Base-by-base conservation (phyloP, 768 basidiomycete genomes). In the Trametes meyenii region DNA sequence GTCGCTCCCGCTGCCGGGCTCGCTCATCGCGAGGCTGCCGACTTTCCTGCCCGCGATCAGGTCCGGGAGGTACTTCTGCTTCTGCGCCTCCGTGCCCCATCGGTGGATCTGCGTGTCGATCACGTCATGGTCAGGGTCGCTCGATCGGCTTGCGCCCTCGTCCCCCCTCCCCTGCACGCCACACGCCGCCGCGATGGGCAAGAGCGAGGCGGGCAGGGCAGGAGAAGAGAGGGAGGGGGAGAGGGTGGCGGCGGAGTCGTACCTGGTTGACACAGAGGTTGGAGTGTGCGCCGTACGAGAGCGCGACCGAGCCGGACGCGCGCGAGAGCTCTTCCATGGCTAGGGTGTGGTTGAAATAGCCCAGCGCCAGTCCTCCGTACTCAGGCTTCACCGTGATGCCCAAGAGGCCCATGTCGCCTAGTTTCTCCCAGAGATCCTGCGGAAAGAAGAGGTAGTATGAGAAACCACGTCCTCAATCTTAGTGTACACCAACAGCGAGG, bases 251-350 rank as follows among this genome's bases (percentile, higher is more conserved):
- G 21, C 19, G 26, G 26, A n/a, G 8, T 33, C 67, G 11, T 21
- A 70, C 70, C 65, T 81, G 81, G 56, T 79, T 79, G 24, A 83
- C 81, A 66, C 94, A 96, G 35, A 96, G 83, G 69, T 96, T 96
- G 14, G 92, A 94, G 68, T 96, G 94, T 35, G 94, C 92, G 55
- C 92, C 94, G 61, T 96, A 96, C 2, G 93, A 94, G 6, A 98
- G 83, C 2, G 90, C 96, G 26, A 98, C 90, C 4, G 93, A 94
- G 36, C 93, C 96, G 6, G 95, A 96, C 17, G 92, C 91, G 24
- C 86, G 79, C 38, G 95, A 96, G 56, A 98, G 78, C 63, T 92
- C 92, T 77, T 98, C 96, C 95, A 97, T 97, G 7, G 92, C 95
- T 50, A 98, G 81, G 4, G 89, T 90, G 74, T 95, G 94, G 52